Evolutionary conservation across 176 grass and related monocot species (phyloP).

Genomic region (Ampelocalamus luodianensis): DNA sequence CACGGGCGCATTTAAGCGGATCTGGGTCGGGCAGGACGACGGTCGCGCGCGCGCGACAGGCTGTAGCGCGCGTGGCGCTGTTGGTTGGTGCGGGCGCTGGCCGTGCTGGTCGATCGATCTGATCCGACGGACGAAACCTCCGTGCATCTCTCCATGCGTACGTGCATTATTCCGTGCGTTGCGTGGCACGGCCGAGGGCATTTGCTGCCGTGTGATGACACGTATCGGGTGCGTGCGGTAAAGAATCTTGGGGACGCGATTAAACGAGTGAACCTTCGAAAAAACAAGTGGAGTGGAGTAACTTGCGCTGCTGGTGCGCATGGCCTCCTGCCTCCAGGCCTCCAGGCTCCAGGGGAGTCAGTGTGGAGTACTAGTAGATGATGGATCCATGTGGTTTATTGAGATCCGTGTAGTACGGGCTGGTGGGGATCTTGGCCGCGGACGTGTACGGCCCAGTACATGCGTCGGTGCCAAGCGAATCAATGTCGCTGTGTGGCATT

Average conservation of each 20-base stretch:
- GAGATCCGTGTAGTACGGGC: slow-evolving; percentile 19
- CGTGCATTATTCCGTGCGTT: not conserved
- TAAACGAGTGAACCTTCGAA: not conserved
- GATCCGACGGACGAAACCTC: not conserved
- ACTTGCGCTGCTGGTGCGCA: not conserved
- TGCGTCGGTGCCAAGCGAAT: too few species aligned
- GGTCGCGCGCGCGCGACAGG: not conserved
- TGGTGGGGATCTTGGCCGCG: not conserved
- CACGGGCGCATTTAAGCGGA: not conserved
- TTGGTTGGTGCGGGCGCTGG: too few species aligned
- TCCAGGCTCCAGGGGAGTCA: too few species aligned
- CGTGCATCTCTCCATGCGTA: not conserved
- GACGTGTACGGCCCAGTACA: not conserved
- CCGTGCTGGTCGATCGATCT: not conserved
- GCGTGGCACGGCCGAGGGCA: not conserved
- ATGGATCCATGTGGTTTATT: not conserved
- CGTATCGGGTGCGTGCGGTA: not conserved
- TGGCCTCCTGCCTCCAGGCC: too few species aligned
- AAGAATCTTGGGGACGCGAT: not conserved
- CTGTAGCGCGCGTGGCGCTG: not conserved
- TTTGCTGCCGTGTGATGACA: not conserved
- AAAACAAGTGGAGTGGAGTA: not conserved
- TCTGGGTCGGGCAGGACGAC: not conserved
- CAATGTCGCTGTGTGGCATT: too few species aligned
- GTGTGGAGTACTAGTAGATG: not conserved